A percentile compares a stretch with the other conserved stretches of the same genome.
Conservation (phyloP, 139 green algal species). For the Asterochloris sp. region DNA sequence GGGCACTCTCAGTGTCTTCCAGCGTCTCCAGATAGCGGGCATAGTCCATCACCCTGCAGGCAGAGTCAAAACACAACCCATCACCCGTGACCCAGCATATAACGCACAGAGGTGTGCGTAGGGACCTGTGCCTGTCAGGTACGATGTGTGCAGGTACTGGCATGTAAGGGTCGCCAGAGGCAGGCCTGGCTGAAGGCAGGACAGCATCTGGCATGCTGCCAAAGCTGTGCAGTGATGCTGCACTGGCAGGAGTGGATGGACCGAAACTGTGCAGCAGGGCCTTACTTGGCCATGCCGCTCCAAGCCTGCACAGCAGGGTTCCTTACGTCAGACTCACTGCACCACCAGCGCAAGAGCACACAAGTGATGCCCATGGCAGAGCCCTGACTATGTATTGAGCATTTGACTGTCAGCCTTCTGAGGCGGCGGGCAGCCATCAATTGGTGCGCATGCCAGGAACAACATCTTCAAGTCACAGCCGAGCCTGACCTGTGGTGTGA, state of each 20-base stretch:
- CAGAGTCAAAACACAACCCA: background rate
- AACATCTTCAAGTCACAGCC: conserved; percentile 9
- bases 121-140: background rate
- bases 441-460: background rate
- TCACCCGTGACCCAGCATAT: background rate
- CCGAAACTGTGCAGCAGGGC: too few species aligned
- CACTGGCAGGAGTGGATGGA: too few species aligned
- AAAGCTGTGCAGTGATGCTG: too few species aligned
- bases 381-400: too few species aligned
- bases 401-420: too few species aligned
- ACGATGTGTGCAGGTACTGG: background rate
- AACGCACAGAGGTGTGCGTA: background rate
- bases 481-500: conserved; percentile 24
- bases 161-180: background rate
- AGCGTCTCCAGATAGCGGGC: conserved; percentile 31
- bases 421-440: too few species aligned
- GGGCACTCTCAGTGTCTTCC: conserved; percentile 6
- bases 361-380: too few species aligned
- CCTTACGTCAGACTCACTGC: too few species aligned
- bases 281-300: too few species aligned
- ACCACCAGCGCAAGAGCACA: too few species aligned
- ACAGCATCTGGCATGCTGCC: background rate
- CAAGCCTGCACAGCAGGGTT: too few species aligned
- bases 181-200: too few species aligned
- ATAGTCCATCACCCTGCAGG: conserved; percentile 40